Evolutionary conservation across 1,139 yeast species (phyloP), one percentile per base, ranked within the genome.

Genomic region (Kodamaea arcana): DNA sequence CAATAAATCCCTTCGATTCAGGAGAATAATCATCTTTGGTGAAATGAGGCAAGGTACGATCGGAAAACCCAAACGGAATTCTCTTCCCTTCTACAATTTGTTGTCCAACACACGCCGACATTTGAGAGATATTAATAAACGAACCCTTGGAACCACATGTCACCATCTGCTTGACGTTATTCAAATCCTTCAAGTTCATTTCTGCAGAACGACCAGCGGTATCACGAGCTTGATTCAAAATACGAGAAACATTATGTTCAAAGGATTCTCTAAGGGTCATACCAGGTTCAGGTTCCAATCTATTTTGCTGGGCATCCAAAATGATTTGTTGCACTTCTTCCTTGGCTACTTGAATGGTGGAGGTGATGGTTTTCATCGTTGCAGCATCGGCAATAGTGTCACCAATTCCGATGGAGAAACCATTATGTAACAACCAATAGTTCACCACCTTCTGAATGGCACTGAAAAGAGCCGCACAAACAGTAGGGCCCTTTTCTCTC

Each of bases 31-130:
- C 98, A 65, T 94, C 98, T 61, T 92, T 92, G 8, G 97, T 87
- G 58, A 94, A 94, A 64, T 94, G 99, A 12, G 99, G 99, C 54
- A 94, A 71, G 2, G 97, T 83, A 66, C 99, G 83, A 59, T 92
- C 97, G 29, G 87, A 79, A 59, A 94, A 94, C 27, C 99, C 99
- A 54, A 84, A 92, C 24, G 97, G 95, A 69, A 94, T 92, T 77
- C 99, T 94, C 62, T 87, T 92, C 77, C 99, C 99, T 69, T 92
- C 98, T 31, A 94, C 98, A 66, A 94, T 92, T 61, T 94, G 99
- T 66, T 94, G 99, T 53, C 99, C 99, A 22, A 92, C 99, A 83
- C 98, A 92, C 6, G 99, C 99, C 32, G 97, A 88, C 98, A 94
- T 94, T 69, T 90, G 98, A 18, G 99, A 94, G 61, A 94, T 92